Base-by-base conservation (phyloP, 2,329 filamentous ascomycete species). In the Pseudopyrenochaeta lycopersici region DNA sequence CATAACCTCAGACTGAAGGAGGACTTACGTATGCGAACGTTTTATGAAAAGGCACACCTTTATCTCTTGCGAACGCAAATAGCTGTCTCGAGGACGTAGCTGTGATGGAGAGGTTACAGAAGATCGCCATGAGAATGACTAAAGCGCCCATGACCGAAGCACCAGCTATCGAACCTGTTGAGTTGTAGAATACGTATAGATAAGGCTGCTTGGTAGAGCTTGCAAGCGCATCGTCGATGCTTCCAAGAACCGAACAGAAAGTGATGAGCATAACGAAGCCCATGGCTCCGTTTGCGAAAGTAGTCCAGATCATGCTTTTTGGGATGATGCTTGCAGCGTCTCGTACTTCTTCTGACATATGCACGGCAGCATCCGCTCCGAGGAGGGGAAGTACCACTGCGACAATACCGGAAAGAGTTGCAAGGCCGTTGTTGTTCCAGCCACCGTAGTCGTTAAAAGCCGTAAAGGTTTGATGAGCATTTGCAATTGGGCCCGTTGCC, bases 371-470 rank as follows among this genome's bases (percentile, higher is more conserved):
- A 46, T 77, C 74, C 7, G 71, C 61, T 38, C 76, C 40, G 17
- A 42, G 40, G 11, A 42, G 40, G 3, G 40, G 40, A 15, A 42
- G 15, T 29, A 42, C 40, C 7, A 42, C 40, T 11, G 40, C 23
- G 10, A 42, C 40, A 27, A 76, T 57, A 7, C 77, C 78, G 18
- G 78, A 68, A 35, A 79, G 60, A 15, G 67, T 64, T 1, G 79
- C 77, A 15, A 82, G 63, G 3, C 76, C 76, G 14, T 63, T 67
- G 33, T 60, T 75, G 2, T 67, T 63, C 75, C 76, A 79, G 6
- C 68, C 74, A 2, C 79, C 79, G n/a, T 62, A 53, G 52, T 82
- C 80, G 14, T 70, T 66, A 57, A 83, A 82, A 1, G 72, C 56
- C 3, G 76, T 74, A 48, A 82, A 80, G 0, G 81, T 79, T 1